A percentile compares a stretch with the other conserved stretches of the same genome.
Conservation (phyloP, 257 asterid species). For the Leonotis leonurus region DNA sequence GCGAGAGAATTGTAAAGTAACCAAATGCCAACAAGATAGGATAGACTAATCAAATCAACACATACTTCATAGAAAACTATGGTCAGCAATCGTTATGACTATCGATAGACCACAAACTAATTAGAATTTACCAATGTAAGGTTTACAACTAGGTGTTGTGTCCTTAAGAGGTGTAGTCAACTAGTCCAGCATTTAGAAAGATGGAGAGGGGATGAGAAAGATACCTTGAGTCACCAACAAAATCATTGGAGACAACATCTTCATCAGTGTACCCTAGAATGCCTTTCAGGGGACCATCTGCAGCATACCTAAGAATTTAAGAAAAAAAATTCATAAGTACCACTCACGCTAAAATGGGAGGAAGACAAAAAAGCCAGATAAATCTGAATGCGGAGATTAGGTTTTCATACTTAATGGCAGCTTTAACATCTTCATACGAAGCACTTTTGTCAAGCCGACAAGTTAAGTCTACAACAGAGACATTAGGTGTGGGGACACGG, state of each 20-base stretch:
- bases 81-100: too few relatives aligned
- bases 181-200: too few relatives aligned
- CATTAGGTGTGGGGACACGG: constrained; percentile 98
- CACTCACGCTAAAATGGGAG: not conserved
- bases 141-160: too few relatives aligned
- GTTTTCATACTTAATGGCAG: constrained; percentile 67
- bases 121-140: too few relatives aligned
- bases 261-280: constrained; percentile 98
- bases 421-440: constrained; percentile 94
- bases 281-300: constrained; percentile 88
- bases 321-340: not conserved
- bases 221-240: constrained; percentile 93
- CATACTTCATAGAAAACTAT: too few relatives aligned
- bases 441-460: constrained; percentile 85
- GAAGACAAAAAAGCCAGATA: not conserved
- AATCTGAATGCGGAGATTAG: not conserved
- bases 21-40: too few relatives aligned
- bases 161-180: too few relatives aligned
- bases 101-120: too few relatives aligned
- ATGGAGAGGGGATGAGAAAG: not conserved
- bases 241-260: constrained; percentile 97
- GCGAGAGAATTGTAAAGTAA: too few relatives aligned
- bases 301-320: constrained; percentile 60
- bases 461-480: constrained; percentile 95
- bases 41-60: too few relatives aligned